phyloP scores from a whole-genome alignment of 805 yeast species.

The Kluyveromyces aestuarii region DNA sequence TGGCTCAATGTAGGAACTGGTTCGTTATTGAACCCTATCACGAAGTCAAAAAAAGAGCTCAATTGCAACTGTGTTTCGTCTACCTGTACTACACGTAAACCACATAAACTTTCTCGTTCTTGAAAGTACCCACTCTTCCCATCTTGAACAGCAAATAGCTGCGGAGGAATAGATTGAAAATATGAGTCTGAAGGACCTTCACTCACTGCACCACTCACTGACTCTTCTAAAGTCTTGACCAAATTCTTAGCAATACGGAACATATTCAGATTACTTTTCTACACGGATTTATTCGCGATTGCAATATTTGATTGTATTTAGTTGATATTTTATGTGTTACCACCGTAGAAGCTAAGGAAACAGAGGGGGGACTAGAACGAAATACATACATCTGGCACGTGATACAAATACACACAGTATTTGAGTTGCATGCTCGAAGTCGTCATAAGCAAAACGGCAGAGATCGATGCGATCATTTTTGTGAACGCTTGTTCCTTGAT shows the following conservation, averaged over 20 bases:
- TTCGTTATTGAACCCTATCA: constrained; percentile 70
- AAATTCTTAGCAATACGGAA: constrained; percentile 57
- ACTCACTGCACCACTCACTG: constrained; percentile 29
- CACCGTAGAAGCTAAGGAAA: no score
- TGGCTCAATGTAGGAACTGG: constrained; percentile 36
- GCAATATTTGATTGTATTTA: no score
- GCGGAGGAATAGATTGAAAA: constrained; percentile 29
- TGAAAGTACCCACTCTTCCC: constrained; percentile 15
- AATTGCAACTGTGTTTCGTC: constrained; percentile 45
- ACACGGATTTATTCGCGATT: not conserved
- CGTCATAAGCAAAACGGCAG: no score
- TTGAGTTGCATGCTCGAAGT: no score
- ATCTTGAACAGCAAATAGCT: constrained; percentile 21
- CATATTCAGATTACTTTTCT: constrained; percentile 25
- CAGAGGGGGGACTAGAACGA: no score
- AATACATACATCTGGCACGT: no score
- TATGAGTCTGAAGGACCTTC: constrained; percentile 26
- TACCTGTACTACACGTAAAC: constrained; percentile 51
- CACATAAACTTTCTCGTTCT: constrained; percentile 31
- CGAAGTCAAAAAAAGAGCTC: constrained; percentile 82
- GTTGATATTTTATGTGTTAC: no score
- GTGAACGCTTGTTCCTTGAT: no score
- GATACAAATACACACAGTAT: no score
- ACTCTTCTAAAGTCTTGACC: constrained; percentile 45
- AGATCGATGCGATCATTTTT: no score